phyloP scores from a whole-genome alignment of 257 asterid species.

The Plantago major region DNA sequence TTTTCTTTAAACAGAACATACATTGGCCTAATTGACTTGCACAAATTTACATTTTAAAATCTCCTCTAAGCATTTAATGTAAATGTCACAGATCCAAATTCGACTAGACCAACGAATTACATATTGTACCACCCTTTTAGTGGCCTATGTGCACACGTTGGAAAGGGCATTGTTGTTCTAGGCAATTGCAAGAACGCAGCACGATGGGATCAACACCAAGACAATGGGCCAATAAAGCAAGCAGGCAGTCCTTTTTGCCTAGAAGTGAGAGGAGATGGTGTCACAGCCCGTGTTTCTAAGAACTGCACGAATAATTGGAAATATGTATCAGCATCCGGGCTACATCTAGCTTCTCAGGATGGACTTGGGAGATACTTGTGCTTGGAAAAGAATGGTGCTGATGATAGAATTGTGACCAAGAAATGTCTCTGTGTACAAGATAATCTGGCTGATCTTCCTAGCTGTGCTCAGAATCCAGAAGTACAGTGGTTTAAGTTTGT shows the following conservation, averaged over 20 bases:
- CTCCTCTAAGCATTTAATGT: background rate
- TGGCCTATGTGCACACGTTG: slow-evolving; percentile 38
- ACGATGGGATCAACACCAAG: slow-evolving; percentile 36
- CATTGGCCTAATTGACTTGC: background rate
- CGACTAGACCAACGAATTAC: slow-evolving; percentile 23
- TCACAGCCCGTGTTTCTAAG: slow-evolving; percentile 24
- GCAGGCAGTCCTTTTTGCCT: slow-evolving; percentile 34
- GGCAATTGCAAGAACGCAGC: slow-evolving; percentile 32
- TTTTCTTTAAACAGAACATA: background rate
- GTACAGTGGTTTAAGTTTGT: slow-evolving; percentile 67
- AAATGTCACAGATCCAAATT: slow-evolving; percentile 34
- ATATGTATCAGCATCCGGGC: slow-evolving; percentile 35
- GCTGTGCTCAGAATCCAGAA: slow-evolving; percentile 50
- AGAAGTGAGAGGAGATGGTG: slow-evolving; percentile 30
- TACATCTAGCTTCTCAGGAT: slow-evolving; percentile 41
- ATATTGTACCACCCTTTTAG: slow-evolving; percentile 53
- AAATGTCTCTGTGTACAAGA: slow-evolving; percentile 49
- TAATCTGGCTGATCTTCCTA: slow-evolving; percentile 28
- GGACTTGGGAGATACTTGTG: slow-evolving; percentile 41
- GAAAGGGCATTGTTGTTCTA: background rate
- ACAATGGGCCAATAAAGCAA: slow-evolving; percentile 33
- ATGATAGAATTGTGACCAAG: slow-evolving; percentile 32
- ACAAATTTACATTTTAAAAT: background rate
- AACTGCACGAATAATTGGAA: slow-evolving; percentile 49
- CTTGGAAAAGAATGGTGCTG: slow-evolving; percentile 38